Evolutionary conservation across 2,329 filamentous ascomycete species (phyloP).

Genomic region (Tolypocladium album): DNA sequence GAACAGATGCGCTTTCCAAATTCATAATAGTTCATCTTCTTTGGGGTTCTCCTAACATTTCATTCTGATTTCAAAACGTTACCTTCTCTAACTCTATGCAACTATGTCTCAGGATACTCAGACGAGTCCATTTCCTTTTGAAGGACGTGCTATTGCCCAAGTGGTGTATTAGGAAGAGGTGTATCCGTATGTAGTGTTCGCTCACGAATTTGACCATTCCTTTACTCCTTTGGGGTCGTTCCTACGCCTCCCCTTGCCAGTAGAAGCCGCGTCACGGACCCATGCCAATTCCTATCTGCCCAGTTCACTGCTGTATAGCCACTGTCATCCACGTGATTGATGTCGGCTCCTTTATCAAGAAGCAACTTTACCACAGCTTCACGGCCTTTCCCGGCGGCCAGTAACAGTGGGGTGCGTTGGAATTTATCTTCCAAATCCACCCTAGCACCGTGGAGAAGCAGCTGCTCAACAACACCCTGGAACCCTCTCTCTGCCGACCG

Average conservation of each 20-base stretch:
- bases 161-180: too few relatives aligned
- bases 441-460: neutral
- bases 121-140: too few relatives aligned
- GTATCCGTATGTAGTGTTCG: too few relatives aligned
- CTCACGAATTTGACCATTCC: neutral
- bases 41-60: too few relatives aligned
- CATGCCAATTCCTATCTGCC: neutral
- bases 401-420: neutral
- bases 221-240: neutral
- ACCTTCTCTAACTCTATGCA: too few relatives aligned
- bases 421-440: neutral
- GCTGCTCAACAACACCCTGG: neutral
- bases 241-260: neutral
- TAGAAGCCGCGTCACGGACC: neutral
- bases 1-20: too few relatives aligned
- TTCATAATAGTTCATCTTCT: too few relatives aligned
- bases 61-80: too few relatives aligned
- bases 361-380: neutral
- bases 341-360: neutral
- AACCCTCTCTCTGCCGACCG: neutral
- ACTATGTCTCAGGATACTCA: too few relatives aligned
- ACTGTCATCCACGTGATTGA: neutral
- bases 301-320: neutral
- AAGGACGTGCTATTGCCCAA: too few relatives aligned
- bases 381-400: neutral